These are phyloP conservation scores for Plenodomus lindquistii DNA, from an alignment of 2,329 filamentous ascomycete genomes.

Conservation along the genomic window DNA sequence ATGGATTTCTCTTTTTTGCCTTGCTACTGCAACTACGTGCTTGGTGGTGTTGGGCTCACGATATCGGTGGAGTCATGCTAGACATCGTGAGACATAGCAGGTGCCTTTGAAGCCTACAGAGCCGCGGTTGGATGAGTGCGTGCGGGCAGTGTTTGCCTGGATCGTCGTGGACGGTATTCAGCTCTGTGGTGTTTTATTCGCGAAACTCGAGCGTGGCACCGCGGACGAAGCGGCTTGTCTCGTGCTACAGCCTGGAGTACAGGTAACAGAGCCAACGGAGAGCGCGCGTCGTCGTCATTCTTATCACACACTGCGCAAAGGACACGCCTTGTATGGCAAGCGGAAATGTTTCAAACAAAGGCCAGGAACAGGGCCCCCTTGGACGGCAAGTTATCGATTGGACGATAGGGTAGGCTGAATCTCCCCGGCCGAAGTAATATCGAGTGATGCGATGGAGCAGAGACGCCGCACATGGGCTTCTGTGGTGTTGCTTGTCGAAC, in stretches of 20 bases:
- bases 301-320: slow-evolving; percentile 19
- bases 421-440: slow-evolving; percentile 26
- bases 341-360: slow-evolving; percentile 39
- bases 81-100: slow-evolving; percentile 11
- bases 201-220: slow-evolving; percentile 32
- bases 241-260: slow-evolving; percentile 21
- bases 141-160: slow-evolving; percentile 11
- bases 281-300: slow-evolving; percentile 23
- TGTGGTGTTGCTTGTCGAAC: slow-evolving; percentile 8
- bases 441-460: slow-evolving; percentile 10
- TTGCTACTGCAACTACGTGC: not conserved
- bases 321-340: slow-evolving; percentile 28
- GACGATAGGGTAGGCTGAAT: slow-evolving; percentile 31
- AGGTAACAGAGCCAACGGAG: slow-evolving; percentile 5
- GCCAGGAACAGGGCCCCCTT: slow-evolving; percentile 13
- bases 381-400: slow-evolving; percentile 37
- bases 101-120: not conserved
- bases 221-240: slow-evolving; percentile 32
- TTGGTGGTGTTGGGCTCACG: slow-evolving; percentile 9
- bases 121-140: not conserved
- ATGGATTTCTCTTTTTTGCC: slow-evolving; percentile 14
- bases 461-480: slow-evolving; percentile 2
- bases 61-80: slow-evolving; percentile 8
- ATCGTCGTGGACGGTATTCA: slow-evolving; percentile 15
- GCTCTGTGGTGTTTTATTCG: slow-evolving; percentile 19